Percentiles rank a stretch among this genome's conserved stretches.
Conservation (phyloP, 2,329 filamentous ascomycete genomes). For the Fusarium goolgardi region DNA sequence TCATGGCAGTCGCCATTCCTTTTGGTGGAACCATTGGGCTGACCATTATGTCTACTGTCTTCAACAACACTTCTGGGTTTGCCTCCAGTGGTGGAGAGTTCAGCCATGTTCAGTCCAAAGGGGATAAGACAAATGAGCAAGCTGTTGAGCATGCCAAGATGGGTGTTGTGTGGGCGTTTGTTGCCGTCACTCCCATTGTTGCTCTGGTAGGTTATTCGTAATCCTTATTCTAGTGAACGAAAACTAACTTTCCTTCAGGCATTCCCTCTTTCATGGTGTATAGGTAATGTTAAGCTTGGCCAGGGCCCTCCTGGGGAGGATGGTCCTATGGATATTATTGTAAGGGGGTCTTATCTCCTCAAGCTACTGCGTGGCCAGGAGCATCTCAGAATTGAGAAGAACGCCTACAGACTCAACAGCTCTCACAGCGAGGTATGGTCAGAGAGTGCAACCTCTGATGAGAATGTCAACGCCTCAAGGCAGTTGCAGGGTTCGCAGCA, state of each 20-base stretch:
- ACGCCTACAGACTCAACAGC: constrained; percentile 33
- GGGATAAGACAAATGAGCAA: constrained; percentile 23
- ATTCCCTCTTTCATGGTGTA: constrained; percentile 44
- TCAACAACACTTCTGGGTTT: constrained; percentile 66
- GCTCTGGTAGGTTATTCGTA: constrained; percentile 49
- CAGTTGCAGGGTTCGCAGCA: constrained; percentile 11
- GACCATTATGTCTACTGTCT: constrained; percentile 75
- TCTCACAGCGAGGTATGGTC: constrained; percentile 17
- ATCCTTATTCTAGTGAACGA: not conserved
- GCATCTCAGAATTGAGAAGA: constrained; percentile 26
- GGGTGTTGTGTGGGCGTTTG: constrained; percentile 74
- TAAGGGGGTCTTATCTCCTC: constrained; percentile 49
- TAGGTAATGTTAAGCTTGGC: constrained; percentile 51
- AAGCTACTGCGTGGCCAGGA: constrained; percentile 40
- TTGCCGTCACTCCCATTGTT: constrained; percentile 71
- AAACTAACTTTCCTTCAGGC: constrained; percentile 37
- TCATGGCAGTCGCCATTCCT: constrained; percentile 69
- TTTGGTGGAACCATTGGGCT: constrained; percentile 74
- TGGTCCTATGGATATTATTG: constrained; percentile 45
- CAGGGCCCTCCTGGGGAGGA: constrained; percentile 44
- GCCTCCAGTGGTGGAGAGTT: constrained; percentile 43
- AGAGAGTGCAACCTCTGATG: constrained; percentile 8
- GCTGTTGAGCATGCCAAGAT: constrained; percentile 51
- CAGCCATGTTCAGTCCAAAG: constrained; percentile 34
- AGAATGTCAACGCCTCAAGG: constrained; percentile 3